Conservation (phyloP, 2,329 filamentous ascomycete genomes). For the Aspergillus hiratsukae region DNA sequence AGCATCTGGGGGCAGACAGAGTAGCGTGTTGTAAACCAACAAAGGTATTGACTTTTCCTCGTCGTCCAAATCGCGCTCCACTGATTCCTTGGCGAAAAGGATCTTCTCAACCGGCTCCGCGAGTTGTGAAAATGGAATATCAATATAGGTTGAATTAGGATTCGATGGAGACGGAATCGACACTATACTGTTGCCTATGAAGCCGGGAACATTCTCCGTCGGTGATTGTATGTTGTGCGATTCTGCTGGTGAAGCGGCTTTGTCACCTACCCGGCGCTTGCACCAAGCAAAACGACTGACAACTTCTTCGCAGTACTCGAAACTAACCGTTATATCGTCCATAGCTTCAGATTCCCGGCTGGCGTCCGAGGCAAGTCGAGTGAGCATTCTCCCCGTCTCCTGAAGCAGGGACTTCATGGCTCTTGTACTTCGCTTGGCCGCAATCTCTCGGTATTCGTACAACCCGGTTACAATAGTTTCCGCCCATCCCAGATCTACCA, state of each 20-base stretch:
- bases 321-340: constrained; percentile 50
- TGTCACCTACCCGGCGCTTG: constrained; percentile 25
- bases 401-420: constrained; percentile 69
- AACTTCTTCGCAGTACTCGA: constrained; percentile 79
- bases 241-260: not conserved
- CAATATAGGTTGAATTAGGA: constrained; percentile 42
- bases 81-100: constrained; percentile 60
- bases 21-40: constrained; percentile 70
- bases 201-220: constrained; percentile 2
- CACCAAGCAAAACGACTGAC: constrained; percentile 76
- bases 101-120: constrained; percentile 70
- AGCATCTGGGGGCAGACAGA: constrained; percentile 74
- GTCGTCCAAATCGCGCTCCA: constrained; percentile 67
- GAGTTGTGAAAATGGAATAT: constrained; percentile 65
- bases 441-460: constrained; percentile 84
- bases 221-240: not conserved
- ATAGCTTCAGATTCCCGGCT: constrained; percentile 28
- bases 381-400: constrained; percentile 54
- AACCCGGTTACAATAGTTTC: constrained; percentile 82
- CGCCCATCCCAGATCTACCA: constrained; percentile 88
- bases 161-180: constrained; percentile 43
- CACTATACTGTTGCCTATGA: constrained; percentile 33
- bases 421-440: constrained; percentile 64
- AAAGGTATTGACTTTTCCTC: constrained; percentile 75
- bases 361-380: constrained; percentile 16